A percentile compares a stretch with the other conserved stretches of the same genome.
Conservation (phyloP, 179 eudicot species). For the Patellifolia procumbens region DNA sequence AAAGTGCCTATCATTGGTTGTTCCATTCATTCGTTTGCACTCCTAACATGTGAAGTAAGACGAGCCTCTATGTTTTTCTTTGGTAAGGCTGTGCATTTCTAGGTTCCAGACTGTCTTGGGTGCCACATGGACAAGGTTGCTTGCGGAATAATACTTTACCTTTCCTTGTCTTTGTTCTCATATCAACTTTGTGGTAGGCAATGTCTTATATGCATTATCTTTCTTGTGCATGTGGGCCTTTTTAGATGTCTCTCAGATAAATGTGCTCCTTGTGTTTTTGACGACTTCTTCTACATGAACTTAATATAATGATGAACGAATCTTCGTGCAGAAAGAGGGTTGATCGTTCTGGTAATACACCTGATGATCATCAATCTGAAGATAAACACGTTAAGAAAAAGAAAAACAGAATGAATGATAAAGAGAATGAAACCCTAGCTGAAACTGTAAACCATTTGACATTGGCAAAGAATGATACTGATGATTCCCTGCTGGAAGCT, state of each 20-base stretch:
- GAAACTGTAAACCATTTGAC: conserved; percentile 14
- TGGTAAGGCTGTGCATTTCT: no score
- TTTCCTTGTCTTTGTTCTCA: background rate
- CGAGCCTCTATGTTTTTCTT: no score
- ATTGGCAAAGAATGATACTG: conserved; percentile 21
- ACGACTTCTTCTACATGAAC: background rate
- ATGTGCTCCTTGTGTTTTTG: background rate
- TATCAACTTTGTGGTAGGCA: background rate
- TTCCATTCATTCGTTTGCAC: no score
- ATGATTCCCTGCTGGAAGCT: conserved; percentile 21
- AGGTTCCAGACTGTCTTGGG: background rate
- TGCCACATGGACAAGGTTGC: background rate
- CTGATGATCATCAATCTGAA: conserved; percentile 27
- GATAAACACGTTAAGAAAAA: conserved; percentile 29
- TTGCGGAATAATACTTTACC: background rate
- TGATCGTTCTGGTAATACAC: background rate
- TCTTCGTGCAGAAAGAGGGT: conserved; percentile 20
- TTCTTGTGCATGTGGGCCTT: background rate
- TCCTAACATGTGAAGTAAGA: no score
- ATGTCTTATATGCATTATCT: background rate
- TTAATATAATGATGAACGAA: background rate
- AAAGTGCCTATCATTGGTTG: background rate
- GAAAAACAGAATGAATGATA: conserved; percentile 44
- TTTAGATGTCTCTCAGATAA: no score
- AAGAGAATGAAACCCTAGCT: conserved; percentile 13